phyloP scores from a whole-genome alignment of 73 alveolate species.

The Paramecium bursaria region DNA sequence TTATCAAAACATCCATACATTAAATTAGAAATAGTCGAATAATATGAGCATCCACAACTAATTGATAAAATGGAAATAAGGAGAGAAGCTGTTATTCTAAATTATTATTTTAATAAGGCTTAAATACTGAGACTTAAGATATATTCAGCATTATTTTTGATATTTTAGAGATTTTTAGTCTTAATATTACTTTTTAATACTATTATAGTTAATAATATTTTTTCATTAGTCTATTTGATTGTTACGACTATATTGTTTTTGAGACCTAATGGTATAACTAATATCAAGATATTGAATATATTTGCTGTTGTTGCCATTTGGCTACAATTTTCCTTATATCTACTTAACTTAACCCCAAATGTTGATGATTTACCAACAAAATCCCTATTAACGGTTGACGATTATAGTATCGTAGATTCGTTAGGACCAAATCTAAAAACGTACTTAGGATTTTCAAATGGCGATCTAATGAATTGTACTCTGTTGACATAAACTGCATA shows the following conservation, averaged over 20 bases:
- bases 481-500: background rate
- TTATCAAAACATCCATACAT: background rate
- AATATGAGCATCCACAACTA: background rate
- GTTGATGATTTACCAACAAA: background rate
- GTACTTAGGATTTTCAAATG: slow-evolving; percentile 50
- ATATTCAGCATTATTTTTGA: slow-evolving; percentile 25
- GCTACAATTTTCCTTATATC: slow-evolving; percentile 20
- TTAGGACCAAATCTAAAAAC: slow-evolving; percentile 17
- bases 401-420: background rate
- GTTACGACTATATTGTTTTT: slow-evolving; percentile 11
- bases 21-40: background rate
- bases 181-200: slow-evolving; percentile 4
- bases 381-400: background rate
- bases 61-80: background rate
- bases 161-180: slow-evolving; percentile 15
- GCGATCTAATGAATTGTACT: slow-evolving; percentile 40
- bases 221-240: slow-evolving; percentile 38
- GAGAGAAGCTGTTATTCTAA: background rate
- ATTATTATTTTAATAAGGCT: slow-evolving; percentile 10
- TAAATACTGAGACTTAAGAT: background rate
- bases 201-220: slow-evolving; percentile 35
- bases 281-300: slow-evolving; percentile 20
- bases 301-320: slow-evolving; percentile 56
- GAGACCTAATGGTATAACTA: background rate
- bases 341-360: background rate